Percentiles rank a stretch among this genome's conserved stretches.
Evolutionary conservation across 208 protist species (phyloP).

Genomic region (Wallacemonas sp.): DNA sequence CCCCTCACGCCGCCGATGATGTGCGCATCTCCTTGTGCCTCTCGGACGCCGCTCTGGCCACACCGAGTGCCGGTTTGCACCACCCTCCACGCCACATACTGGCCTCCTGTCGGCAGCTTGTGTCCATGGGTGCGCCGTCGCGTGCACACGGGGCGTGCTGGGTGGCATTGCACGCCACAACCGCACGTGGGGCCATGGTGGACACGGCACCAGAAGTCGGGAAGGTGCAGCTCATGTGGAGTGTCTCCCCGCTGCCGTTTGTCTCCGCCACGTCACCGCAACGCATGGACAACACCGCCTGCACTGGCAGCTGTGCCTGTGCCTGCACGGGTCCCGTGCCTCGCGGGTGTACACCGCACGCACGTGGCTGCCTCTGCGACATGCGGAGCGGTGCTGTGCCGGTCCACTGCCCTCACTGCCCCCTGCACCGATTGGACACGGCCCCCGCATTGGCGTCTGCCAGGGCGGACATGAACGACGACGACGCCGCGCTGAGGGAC

Average conservation of each 20-base stretch:
- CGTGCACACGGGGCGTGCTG: conserved; percentile 28
- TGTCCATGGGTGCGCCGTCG: conserved; percentile 30
- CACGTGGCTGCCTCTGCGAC: conserved; percentile 4
- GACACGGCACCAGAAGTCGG: neutral
- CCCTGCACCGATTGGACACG: neutral
- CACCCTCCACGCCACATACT: conserved; percentile 2
- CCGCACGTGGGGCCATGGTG: neutral
- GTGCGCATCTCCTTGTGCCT: conserved; percentile 14
- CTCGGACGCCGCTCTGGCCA: neutral
- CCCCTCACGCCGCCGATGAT: conserved; percentile 24
- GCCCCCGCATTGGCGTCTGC: no score
- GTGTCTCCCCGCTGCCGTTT: conserved; percentile 10
- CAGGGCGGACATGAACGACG: no score
- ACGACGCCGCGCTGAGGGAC: no score
- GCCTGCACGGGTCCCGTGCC: no score
- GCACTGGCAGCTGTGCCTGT: no score
- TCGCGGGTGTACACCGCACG: neutral
- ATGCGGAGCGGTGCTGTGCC: neutral
- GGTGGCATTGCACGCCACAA: conserved; percentile 19
- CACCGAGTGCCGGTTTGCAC: no score
- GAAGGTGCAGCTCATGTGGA: conserved; percentile 43
- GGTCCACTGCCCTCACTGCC: conserved; percentile 1
- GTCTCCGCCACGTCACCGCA: neutral
- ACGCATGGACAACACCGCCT: no score
- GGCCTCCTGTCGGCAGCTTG: conserved; percentile 11